A percentile compares a stretch with the other conserved stretches of the same genome.
Conservation (phyloP, 2,329 filamentous ascomycete species). For the Samsoniella hepiali region DNA sequence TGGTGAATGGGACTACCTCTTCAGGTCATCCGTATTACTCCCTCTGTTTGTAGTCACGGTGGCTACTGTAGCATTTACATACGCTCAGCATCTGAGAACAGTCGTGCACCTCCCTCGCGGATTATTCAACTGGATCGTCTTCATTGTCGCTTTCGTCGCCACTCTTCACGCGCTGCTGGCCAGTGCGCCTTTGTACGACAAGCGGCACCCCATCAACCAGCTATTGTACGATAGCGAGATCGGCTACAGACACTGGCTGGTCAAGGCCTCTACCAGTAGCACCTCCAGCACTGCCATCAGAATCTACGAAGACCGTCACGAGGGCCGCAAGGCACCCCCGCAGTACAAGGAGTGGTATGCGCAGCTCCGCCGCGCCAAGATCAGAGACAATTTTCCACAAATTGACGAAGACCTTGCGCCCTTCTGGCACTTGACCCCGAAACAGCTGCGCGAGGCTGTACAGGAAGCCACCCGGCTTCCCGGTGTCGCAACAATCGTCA, state of each 20-base stretch:
- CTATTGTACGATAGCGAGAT: constrained; percentile 48
- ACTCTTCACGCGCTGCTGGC: constrained; percentile 30
- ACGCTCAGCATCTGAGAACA: constrained; percentile 41
- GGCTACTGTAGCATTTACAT: constrained; percentile 43
- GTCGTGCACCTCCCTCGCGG: constrained; percentile 43
- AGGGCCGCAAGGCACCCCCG: constrained; percentile 70
- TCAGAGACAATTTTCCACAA: constrained; percentile 79
- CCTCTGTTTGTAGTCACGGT: constrained; percentile 38
- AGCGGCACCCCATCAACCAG: constrained; percentile 46
- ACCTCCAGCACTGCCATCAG: constrained; percentile 45
- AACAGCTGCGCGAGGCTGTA: constrained; percentile 61
- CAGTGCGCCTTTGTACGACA: constrained; percentile 31
- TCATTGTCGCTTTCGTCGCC: neutral
- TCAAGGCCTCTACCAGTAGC: constrained; percentile 44
- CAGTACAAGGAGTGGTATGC: constrained; percentile 84
- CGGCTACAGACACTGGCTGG: constrained; percentile 48
- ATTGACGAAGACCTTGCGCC: constrained; percentile 72
- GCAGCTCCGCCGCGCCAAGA: constrained; percentile 66
- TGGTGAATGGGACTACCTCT: constrained; percentile 46
- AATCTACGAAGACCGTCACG: constrained; percentile 50
- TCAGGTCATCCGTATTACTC: constrained; percentile 34
- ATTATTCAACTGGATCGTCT: constrained; percentile 1
- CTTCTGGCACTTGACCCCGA: constrained; percentile 72
- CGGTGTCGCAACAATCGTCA: constrained; percentile 49
- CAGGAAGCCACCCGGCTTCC: constrained; percentile 38